Evolutionary conservation across 768 basidiomycete genomes (phyloP).

Genomic region (Boletus subcaerulescens): DNA sequence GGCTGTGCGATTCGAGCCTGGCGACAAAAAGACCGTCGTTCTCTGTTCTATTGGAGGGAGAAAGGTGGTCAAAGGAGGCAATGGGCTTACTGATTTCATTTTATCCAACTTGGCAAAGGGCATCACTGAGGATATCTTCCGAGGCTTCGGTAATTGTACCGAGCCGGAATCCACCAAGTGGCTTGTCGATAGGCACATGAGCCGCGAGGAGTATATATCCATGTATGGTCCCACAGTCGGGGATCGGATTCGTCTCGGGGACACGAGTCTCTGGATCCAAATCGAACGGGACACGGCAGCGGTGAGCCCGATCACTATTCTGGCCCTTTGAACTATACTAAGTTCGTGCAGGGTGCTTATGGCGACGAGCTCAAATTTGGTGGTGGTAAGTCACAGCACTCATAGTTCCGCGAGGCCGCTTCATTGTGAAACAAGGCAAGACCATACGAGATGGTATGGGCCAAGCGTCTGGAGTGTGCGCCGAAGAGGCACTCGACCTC

Average conservation of each 20-base stretch:
- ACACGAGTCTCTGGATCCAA: constrained; percentile 88
- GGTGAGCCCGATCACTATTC: neutral
- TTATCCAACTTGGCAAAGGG: constrained; percentile 52
- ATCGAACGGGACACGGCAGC: constrained; percentile 72
- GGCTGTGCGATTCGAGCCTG: constrained; percentile 95
- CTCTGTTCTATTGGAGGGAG: constrained; percentile 73
- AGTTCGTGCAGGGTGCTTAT: constrained; percentile 61
- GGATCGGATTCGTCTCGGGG: constrained; percentile 84
- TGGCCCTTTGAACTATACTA: neutral
- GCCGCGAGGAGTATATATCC: constrained; percentile 62
- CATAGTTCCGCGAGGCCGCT: constrained; percentile 3
- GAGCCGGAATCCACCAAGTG: constrained; percentile 59
- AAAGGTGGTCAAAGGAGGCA: constrained; percentile 75
- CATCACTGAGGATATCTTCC: constrained; percentile 16
- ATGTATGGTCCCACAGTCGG: constrained; percentile 80
- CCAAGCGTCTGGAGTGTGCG: constrained; percentile 67
- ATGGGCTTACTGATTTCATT: constrained; percentile 42
- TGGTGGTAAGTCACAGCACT: constrained; percentile 54
- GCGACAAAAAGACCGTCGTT: constrained; percentile 22
- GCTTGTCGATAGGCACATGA: constrained; percentile 48
- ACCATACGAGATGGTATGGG: constrained; percentile 97
- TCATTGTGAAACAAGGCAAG: constrained; percentile 58
- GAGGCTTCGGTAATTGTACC: constrained; percentile 67
- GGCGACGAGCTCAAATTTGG: constrained; percentile 99
- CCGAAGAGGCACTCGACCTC: constrained; percentile 74